Evolutionary conservation across 495 filamentous ascomycete species (phyloP).

Genomic region (Aspergillus asperescens): DNA sequence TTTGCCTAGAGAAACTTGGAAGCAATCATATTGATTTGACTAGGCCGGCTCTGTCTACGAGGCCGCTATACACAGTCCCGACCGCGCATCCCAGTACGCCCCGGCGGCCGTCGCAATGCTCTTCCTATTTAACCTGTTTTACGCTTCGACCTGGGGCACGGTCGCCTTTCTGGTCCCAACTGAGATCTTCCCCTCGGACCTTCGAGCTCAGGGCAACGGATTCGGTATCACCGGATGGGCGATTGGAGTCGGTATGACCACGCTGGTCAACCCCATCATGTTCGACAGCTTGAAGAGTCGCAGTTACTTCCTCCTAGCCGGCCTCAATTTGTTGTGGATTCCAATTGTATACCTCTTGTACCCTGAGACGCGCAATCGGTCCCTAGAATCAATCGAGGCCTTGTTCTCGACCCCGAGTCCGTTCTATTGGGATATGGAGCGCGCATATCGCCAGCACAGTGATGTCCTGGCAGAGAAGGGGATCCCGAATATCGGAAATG

Average conservation of each 20-base stretch:
- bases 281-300: conserved; percentile 41
- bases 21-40: neutral
- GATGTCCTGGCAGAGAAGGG: conserved; percentile 25
- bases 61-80: conserved; percentile 28
- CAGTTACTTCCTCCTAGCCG: conserved; percentile 51
- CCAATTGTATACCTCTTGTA: conserved; percentile 52
- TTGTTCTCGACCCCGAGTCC: conserved; percentile 42
- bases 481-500: conserved; percentile 6
- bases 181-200: conserved; percentile 48
- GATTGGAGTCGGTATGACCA: conserved; percentile 51
- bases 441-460: conserved; percentile 31
- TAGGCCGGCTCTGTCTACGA: conserved; percentile 40
- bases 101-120: conserved; percentile 48
- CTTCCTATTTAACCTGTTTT: conserved; percentile 49
- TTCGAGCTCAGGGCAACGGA: conserved; percentile 51
- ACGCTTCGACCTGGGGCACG: conserved; percentile 53
- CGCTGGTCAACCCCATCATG: conserved; percentile 50
- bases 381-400: conserved; percentile 55
- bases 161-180: conserved; percentile 50
- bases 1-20: too few relatives aligned
- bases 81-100: conserved; percentile 31
- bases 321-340: conserved; percentile 50
- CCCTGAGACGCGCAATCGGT: conserved; percentile 53
- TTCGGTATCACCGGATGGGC: conserved; percentile 56
- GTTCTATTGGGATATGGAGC: conserved; percentile 38